These are phyloP conservation scores for Yamadazyma phyllophila DNA, from an alignment of 805 yeast species.

Conservation along the genomic window DNA sequence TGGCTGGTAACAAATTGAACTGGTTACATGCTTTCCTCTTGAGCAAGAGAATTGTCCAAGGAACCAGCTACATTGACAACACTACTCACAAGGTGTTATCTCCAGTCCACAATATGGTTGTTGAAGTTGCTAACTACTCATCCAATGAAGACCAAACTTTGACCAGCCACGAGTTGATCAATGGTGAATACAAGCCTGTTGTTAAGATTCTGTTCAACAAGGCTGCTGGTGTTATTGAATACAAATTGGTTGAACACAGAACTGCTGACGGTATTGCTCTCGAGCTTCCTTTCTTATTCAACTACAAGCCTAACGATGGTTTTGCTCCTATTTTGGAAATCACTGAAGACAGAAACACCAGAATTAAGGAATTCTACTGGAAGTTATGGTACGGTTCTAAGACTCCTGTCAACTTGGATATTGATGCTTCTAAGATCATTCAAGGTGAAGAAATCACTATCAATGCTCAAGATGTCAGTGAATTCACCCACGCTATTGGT, in stretches of 20 bases:
- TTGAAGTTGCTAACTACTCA: slow-evolving; percentile 52
- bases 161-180: slow-evolving; percentile 65
- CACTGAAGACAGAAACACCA: slow-evolving; percentile 83
- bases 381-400: slow-evolving; percentile 83
- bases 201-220: slow-evolving; percentile 50
- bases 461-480: slow-evolving; percentile 75
- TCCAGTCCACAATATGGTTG: slow-evolving; percentile 61
- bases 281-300: slow-evolving; percentile 73
- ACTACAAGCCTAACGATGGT: slow-evolving; percentile 82
- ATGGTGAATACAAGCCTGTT: slow-evolving; percentile 66
- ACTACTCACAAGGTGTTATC: slow-evolving; percentile 78
- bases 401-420: slow-evolving; percentile 60
- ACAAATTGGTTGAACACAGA: slow-evolving; percentile 83
- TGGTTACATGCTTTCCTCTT: slow-evolving; percentile 94
- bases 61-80: slow-evolving; percentile 71
- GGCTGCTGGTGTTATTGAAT: slow-evolving; percentile 55
- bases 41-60: slow-evolving; percentile 81
- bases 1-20: slow-evolving; percentile 74
- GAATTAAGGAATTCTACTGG: slow-evolving; percentile 98
- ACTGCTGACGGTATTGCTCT: slow-evolving; percentile 74
- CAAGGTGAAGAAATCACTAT: slow-evolving; percentile 68
- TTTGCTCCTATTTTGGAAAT: slow-evolving; percentile 92
- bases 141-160: slow-evolving; percentile 54
- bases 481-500: slow-evolving; percentile 95
- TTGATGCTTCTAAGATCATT: slow-evolving; percentile 69